phyloP scores from a whole-genome alignment of 306 rosid species.

The Trifolium dubium region DNA sequence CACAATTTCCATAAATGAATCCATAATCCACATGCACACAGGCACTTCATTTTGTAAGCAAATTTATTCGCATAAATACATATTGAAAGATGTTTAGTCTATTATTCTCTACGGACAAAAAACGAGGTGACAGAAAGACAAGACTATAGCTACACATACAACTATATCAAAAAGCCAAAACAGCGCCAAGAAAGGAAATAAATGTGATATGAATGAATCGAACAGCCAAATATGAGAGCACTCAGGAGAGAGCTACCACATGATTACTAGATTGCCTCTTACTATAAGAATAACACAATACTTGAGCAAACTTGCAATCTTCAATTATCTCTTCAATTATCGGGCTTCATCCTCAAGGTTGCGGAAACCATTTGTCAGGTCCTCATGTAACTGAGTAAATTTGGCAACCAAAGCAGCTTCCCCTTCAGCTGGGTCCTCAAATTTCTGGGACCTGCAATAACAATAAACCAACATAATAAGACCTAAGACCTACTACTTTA shows the following conservation, averaged over 20 bases:
- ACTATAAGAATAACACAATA: constrained; percentile 37
- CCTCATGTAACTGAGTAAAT: constrained; percentile 83
- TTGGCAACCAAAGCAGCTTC: constrained; percentile 79
- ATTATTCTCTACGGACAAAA: constrained; percentile 55
- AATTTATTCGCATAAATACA: constrained; percentile 59
- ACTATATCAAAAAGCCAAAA: constrained; percentile 50
- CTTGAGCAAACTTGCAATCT: constrained; percentile 33
- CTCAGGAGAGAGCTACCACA: constrained; percentile 32
- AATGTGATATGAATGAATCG: constrained; percentile 49
- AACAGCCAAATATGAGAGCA: constrained; percentile 38
- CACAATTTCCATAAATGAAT: constrained; percentile 32
- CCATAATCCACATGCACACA: constrained; percentile 35
- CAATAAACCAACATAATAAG: constrained; percentile 33
- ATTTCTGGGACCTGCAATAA: constrained; percentile 87
- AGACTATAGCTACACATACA: constrained; percentile 49
- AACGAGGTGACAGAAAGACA: constrained; percentile 43
- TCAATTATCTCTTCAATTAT: constrained; percentile 64
- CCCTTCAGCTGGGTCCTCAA: constrained; percentile 99
- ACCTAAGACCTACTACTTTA: constrained; percentile 19
- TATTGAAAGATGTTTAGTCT: constrained; percentile 38
- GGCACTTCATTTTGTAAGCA: constrained; percentile 44
- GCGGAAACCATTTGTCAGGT: constrained; percentile 91
- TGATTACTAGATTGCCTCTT: constrained; percentile 43
- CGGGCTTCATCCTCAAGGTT: constrained; percentile 97
- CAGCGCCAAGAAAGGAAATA: constrained; percentile 47